Base-by-base conservation (phyloP, 306 rosid species). In the Begonia fuchsioides region DNA sequence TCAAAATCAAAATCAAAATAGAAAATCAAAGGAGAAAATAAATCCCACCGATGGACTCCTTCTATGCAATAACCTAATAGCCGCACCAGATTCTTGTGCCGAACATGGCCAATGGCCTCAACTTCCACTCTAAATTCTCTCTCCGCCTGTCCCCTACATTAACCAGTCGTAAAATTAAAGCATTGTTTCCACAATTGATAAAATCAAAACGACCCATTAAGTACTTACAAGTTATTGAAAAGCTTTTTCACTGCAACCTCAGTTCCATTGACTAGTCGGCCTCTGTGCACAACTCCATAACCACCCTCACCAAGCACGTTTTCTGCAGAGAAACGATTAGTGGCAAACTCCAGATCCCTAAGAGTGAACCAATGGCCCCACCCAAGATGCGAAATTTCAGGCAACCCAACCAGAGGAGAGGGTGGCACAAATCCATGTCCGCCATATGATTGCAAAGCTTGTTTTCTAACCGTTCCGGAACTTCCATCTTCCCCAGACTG, bases 361-460 rank as follows among this genome's bases (percentile, higher is more conserved):
- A 87, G 55, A 38, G 94, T 87, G 72, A 87, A 87, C 96, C 96
- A 87, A 63, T 87, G 96, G 58, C 96, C 96, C 94, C 93, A 87
- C 58, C 96, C 96, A 48, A 87, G 87, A 60, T 78, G 96, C 60
- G 96, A 80, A 71, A 83, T 83, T 32, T 87, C 96, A 0, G 94
- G 94, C 54, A 87, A 72, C 72, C 87, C 96, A 15, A 74, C 72
- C 59, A 83, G 73, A 47, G 96, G 93, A 8, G 95, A 81, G 3
- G 81, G 71, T 18, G 35, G 35, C 35, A 26, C 35, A 26, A 26
- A 26, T 26, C 35, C 35, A 26, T 26, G 3, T 26, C 35, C 35
- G 5, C 35, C 35, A 26, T 26, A 26, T 26, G 35, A 26, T 26
- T 26, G 35, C 35, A 5, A 26, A 26, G 35, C 8, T 79, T 76